Evolutionary conservation across 257 asterid species (phyloP).

Genomic region (Fraxinus americana): DNA sequence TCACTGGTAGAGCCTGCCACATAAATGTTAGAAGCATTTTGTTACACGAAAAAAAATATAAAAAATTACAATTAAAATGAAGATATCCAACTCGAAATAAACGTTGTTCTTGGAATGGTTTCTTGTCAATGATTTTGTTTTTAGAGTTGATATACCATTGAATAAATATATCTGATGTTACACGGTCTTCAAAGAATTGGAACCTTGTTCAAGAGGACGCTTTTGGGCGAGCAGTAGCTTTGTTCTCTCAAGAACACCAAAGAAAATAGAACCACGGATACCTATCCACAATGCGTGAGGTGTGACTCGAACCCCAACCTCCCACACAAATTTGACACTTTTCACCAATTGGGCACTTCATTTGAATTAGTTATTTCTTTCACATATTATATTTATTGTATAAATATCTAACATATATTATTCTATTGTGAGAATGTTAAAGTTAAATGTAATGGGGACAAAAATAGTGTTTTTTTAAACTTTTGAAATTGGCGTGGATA

Average conservation of each 20-base stretch:
- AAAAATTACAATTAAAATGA: neutral
- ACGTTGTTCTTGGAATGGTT: neutral
- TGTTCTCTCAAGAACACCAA: constrained; percentile 63
- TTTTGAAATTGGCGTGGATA: too few species aligned
- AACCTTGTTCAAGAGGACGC: constrained; percentile 25
- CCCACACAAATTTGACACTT: too few species aligned
- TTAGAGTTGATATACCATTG: neutral
- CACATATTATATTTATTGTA: too few species aligned
- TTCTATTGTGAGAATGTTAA: too few species aligned
- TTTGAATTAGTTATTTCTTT: too few species aligned
- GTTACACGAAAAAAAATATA: too few species aligned
- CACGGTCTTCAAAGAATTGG: constrained; percentile 22
- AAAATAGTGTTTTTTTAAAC: too few species aligned
- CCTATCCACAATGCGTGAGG: constrained; percentile 79
- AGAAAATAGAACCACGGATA: constrained; percentile 70
- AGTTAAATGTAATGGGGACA: too few species aligned
- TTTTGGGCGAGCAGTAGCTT: constrained; percentile 47
- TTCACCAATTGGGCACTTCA: too few species aligned
- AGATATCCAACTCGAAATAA: neutral
- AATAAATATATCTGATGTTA: neutral
- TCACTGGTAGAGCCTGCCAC: neutral
- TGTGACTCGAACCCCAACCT: too few species aligned
- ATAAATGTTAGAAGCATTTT: too few species aligned
- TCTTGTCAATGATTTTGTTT: neutral
- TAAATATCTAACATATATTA: too few species aligned